Conservation (phyloP, 768 basidiomycete genomes). For the Termitomyces sp. region DNA sequence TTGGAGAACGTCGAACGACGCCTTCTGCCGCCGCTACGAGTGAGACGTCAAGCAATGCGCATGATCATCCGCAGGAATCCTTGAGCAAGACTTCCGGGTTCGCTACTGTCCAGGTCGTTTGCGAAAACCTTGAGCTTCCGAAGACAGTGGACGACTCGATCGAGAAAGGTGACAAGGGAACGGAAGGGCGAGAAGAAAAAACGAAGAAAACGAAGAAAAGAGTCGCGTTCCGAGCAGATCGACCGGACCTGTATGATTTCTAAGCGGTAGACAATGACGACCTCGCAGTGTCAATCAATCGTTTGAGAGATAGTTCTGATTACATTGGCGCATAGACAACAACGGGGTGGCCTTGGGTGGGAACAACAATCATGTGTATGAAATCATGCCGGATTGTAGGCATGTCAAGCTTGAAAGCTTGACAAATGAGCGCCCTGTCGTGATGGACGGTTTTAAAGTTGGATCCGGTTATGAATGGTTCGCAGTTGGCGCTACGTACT, state of each 20-base stretch:
- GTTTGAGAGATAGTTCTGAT: background rate
- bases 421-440: background rate
- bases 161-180: constrained; percentile 8
- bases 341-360: too few species aligned
- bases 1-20: constrained; percentile 67
- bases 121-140: constrained; percentile 29
- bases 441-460: background rate
- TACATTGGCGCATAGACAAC: background rate
- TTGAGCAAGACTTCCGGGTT: constrained; percentile 15
- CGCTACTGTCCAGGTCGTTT: constrained; percentile 38
- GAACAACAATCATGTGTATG: background rate
- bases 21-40: constrained; percentile 26
- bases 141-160: background rate
- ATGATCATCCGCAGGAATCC: constrained; percentile 1
- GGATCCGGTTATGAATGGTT: background rate
- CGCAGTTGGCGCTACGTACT: background rate
- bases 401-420: background rate
- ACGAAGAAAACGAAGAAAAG: constrained; percentile 54
- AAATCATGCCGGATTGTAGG: background rate
- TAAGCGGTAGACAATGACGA: constrained; percentile 24
- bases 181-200: constrained; percentile 18
- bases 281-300: background rate
- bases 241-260: constrained; percentile 72
- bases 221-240: constrained; percentile 64
- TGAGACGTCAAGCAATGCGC: constrained; percentile 10